Conservation (phyloP, 805 yeast genomes). For the Spathaspora arborariae region DNA sequence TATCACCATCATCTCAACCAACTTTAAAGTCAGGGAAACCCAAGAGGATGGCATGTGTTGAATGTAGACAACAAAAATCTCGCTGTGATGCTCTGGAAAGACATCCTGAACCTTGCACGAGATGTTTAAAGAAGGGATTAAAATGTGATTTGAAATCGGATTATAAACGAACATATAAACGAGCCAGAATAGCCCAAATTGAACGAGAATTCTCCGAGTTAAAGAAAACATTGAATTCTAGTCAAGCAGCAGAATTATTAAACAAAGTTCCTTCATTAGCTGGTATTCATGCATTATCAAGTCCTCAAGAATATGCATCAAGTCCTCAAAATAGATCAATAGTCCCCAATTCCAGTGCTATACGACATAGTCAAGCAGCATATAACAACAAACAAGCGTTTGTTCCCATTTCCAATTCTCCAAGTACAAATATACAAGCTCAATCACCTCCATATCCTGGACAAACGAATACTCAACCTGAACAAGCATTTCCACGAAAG, state of each 20-base stretch:
- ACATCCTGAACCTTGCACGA: constrained; percentile 75
- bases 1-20: constrained; percentile 1
- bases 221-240: constrained; percentile 45
- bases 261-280: constrained; percentile 22
- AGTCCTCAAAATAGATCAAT: background rate
- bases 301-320: background rate
- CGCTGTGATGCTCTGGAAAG: constrained; percentile 80
- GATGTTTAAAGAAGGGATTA: constrained; percentile 70
- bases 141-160: constrained; percentile 73
- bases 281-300: background rate
- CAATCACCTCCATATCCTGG: constrained; percentile 3
- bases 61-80: constrained; percentile 93
- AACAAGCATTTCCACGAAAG: constrained; percentile 1
- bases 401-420: background rate
- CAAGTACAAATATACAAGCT: background rate
- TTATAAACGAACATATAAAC: constrained; percentile 84
- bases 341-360: background rate
- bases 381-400: background rate
- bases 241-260: constrained; percentile 30
- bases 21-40: constrained; percentile 15
- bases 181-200: constrained; percentile 79
- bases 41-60: constrained; percentile 85
- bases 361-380: constrained; percentile 4
- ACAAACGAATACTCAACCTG: too few species aligned
- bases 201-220: constrained; percentile 76